phyloP scores from a whole-genome alignment of 2,329 filamentous ascomycete species.

The Diaporthe vaccinii region DNA sequence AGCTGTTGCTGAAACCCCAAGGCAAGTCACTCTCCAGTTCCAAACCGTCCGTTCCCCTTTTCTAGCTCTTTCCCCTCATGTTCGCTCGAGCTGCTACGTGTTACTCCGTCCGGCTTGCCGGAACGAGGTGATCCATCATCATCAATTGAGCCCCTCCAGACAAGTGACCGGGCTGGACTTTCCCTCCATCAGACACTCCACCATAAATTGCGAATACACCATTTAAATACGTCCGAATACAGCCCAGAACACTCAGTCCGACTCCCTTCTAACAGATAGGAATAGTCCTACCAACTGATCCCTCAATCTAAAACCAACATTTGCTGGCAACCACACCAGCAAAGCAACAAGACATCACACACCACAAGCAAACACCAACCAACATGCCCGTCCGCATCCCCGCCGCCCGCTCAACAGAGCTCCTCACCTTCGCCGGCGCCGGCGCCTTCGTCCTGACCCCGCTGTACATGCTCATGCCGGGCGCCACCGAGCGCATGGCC shows the following conservation, averaged over 20 bases:
- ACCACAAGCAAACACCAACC: background rate
- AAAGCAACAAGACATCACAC: constrained; percentile 2
- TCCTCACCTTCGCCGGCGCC: constrained; percentile 66
- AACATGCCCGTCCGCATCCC: constrained; percentile 68
- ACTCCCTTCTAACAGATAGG: background rate
- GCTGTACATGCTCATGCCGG: constrained; percentile 69
- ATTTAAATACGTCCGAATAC: background rate
- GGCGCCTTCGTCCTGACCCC: constrained; percentile 68
- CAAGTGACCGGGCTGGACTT: background rate
- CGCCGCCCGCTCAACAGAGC: constrained; percentile 61
- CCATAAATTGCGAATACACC: background rate
- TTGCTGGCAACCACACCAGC: background rate
- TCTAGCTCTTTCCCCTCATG: constrained; percentile 5
- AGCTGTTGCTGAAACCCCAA: background rate
- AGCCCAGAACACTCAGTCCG: no score
- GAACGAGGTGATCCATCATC: background rate
- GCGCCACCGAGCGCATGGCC: constrained; percentile 67
- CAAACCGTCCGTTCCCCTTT: background rate
- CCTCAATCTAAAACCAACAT: background rate
- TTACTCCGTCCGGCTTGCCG: background rate
- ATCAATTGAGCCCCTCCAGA: background rate
- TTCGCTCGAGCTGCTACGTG: background rate
- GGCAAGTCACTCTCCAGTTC: background rate
- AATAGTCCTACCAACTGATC: background rate
- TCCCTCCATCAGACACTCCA: background rate